Conservation (phyloP, 768 basidiomycete species). For the Cyclocybe cylindracea region DNA sequence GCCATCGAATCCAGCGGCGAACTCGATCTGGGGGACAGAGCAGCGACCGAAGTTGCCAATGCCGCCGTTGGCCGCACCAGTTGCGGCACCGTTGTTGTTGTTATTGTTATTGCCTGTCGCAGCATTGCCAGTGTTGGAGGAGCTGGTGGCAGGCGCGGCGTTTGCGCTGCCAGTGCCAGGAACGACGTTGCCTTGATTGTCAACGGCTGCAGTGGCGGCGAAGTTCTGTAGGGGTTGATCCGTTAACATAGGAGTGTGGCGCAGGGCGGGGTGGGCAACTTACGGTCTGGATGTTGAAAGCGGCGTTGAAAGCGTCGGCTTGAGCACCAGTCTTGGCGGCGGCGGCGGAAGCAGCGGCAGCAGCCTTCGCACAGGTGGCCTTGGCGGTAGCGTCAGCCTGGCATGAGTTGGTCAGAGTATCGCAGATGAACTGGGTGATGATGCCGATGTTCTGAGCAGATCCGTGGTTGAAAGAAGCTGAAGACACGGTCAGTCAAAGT, state of each 20-base stretch:
- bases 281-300: slow-evolving; percentile 42
- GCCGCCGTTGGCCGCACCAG: slow-evolving; percentile 17
- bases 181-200: slow-evolving; percentile 38
- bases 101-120: slow-evolving; percentile 17
- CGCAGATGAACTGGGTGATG: slow-evolving; percentile 59
- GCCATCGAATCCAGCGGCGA: slow-evolving; percentile 52
- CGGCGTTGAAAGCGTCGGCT: slow-evolving; percentile 54
- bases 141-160: not conserved
- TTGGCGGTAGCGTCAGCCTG: slow-evolving; percentile 53
- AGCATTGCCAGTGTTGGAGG: slow-evolving; percentile 9
- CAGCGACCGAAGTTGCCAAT: slow-evolving; percentile 54
- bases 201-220: slow-evolving; percentile 35
- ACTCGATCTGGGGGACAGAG: slow-evolving; percentile 53
- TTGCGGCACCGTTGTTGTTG: slow-evolving; percentile 16
- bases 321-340: slow-evolving; percentile 51
- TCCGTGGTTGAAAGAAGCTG: slow-evolving; percentile 50
- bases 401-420: slow-evolving; percentile 52
- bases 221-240: slow-evolving; percentile 31
- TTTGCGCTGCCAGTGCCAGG: not conserved
- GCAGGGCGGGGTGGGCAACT: slow-evolving; percentile 5
- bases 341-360: slow-evolving; percentile 39
- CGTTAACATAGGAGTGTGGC: slow-evolving; percentile 3
- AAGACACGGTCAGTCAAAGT: not conserved
- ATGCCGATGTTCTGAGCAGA: slow-evolving; percentile 58
- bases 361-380: slow-evolving; percentile 43